phyloP scores from a whole-genome alignment of 129 eudicot genomes.

The Pittosporum tobira region DNA sequence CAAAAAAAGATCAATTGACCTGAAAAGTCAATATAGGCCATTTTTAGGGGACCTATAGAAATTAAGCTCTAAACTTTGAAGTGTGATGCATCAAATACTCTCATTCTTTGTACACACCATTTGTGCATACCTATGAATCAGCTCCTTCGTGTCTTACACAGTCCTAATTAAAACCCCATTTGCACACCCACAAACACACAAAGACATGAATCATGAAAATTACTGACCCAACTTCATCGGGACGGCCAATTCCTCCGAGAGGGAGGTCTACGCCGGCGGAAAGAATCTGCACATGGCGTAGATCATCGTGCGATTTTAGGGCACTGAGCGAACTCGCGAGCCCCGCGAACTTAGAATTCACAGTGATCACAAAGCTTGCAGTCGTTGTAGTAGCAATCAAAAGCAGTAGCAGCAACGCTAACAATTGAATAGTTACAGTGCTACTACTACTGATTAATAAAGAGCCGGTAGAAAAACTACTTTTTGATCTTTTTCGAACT shows the following conservation, averaged over 20 bases:
- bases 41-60: too few species aligned
- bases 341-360: conserved; percentile 40
- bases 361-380: conserved; percentile 18
- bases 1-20: too few species aligned
- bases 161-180: too few species aligned
- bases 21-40: too few species aligned
- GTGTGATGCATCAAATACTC: too few species aligned
- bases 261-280: conserved; percentile 56
- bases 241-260: conserved; percentile 52
- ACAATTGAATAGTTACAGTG: not conserved
- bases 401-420: not conserved
- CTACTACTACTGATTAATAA: not conserved
- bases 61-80: too few species aligned
- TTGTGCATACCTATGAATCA: too few species aligned
- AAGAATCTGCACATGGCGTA: conserved; percentile 37
- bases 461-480: not conserved
- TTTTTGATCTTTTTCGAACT: too few species aligned
- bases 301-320: conserved; percentile 38
- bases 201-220: not conserved
- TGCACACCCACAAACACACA: not conserved
- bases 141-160: too few species aligned
- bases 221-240: conserved; percentile 43
- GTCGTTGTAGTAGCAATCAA: not conserved
- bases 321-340: conserved; percentile 26
- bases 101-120: too few species aligned